Evolutionary conservation across 441 rosid genomes (phyloP).

Genomic region (California macrophylla): DNA sequence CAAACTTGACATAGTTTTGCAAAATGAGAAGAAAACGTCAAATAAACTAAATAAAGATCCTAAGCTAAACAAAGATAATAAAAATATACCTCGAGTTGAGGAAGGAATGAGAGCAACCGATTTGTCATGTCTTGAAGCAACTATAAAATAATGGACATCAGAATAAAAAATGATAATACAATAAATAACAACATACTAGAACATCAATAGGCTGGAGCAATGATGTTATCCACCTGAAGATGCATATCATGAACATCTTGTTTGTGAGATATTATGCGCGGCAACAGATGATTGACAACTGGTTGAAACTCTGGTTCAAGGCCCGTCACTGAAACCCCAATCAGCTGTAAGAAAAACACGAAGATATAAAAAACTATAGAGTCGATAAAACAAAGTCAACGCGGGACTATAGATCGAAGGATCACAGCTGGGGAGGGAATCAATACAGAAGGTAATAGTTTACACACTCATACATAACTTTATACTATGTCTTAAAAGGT

Average conservation of each 20-base stretch:
- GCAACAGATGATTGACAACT: conserved; percentile 67
- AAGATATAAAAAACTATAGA: conserved; percentile 15
- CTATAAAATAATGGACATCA: conserved; percentile 45
- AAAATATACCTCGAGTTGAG: conserved; percentile 71
- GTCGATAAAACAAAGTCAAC: conserved; percentile 11
- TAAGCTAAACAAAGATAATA: conserved; percentile 14
- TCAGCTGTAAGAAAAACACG: conserved; percentile 41
- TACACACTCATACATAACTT: too few relatives aligned
- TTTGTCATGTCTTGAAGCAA: conserved; percentile 74
- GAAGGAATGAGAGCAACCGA: conserved; percentile 60
- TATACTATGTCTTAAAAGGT: too few relatives aligned
- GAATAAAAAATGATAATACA: conserved; percentile 20
- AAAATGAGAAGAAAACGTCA: conserved; percentile 9
- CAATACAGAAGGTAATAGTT: too few relatives aligned
- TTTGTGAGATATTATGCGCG: conserved; percentile 55
- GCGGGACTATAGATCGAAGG: not conserved
- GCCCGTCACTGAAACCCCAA: conserved; percentile 62
- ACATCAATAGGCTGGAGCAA: conserved; percentile 7
- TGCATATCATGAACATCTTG: conserved; percentile 67
- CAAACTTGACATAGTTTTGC: not conserved
- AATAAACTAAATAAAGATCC: conserved; percentile 8
- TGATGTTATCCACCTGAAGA: conserved; percentile 55
- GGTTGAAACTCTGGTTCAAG: conserved; percentile 91
- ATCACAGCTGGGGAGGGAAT: not conserved
- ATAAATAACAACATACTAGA: conserved; percentile 11